phyloP scores from a whole-genome alignment of 108 stramenopile species.

The Skeletonema tropicum region DNA sequence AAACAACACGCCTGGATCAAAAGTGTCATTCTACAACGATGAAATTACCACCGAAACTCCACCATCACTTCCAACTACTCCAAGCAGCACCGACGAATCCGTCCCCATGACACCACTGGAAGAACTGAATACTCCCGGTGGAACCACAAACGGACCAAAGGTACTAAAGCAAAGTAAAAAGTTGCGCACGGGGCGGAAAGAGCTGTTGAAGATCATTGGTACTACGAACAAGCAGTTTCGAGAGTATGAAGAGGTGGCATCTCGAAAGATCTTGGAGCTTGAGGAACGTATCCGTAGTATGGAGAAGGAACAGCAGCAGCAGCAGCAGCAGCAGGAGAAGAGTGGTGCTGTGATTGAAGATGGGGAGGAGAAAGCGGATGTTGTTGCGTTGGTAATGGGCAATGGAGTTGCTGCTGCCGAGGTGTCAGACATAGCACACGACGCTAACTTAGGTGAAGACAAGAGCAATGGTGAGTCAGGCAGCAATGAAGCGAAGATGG shows the following conservation, averaged over 20 bases:
- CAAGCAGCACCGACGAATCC: not conserved
- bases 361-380: not conserved
- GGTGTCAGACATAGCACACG: not conserved
- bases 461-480: slow-evolving; percentile 1
- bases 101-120: not conserved
- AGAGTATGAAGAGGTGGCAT: slow-evolving; percentile 13
- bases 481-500: no score
- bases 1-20: slow-evolving; percentile 2
- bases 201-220: slow-evolving; percentile 19
- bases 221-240: slow-evolving; percentile 17
- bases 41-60: not conserved
- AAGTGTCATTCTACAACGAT: not conserved
- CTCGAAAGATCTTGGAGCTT: slow-evolving; percentile 25
- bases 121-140: slow-evolving; percentile 15
- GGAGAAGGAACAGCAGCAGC: not conserved
- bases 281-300: slow-evolving; percentile 26
- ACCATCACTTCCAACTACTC: not conserved
- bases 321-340: no score
- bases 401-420: not conserved
- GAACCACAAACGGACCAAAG: not conserved
- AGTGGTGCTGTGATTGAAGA: not conserved
- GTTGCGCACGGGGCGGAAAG: slow-evolving; percentile 21
- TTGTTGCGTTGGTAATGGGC: not conserved
- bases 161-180: slow-evolving; percentile 1
- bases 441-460: not conserved